Evolutionary conservation across 1,284 basidiomycete species (phyloP), one percentile per base, ranked within the genome.

Genomic region (Moesziomyces sp.): DNA sequence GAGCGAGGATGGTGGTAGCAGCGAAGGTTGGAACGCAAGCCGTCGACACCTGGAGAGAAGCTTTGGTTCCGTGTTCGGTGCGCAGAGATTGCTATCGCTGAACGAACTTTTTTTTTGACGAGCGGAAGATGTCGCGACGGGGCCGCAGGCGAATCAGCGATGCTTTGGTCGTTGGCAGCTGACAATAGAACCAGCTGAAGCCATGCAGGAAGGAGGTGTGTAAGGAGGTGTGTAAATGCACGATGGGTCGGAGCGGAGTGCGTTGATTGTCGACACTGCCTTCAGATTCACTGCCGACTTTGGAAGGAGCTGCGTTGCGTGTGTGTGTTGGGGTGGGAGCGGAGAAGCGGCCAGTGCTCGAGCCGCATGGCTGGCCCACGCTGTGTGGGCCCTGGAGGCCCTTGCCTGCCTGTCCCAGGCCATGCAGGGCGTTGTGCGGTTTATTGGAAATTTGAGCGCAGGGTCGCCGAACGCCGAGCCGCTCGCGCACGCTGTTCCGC

Each of bases 11-110:
- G 23, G 28, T 45, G 26, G 38, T 35, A 44, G 46, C 14, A 10
- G 18, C 9, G 43, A 21, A n/a, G 18, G 18, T 21, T 24, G 53
- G 62, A 58, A 3, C 55, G 44, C 16, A 18, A 40, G 38, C 16
- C 18, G 38, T 14, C 18, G 38, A 16, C 6, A 18, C 5, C 38
- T 40, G 14, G 13, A 11, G 30, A 33, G 30, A 13, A 33, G 10
- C 30, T 33, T 33, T 33, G 30, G 30, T 33, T 33, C 11, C 30
- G 30, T 33, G 30, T 11, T 10, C 30, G 30, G 11, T 33, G 30
- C 30, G 30, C 30, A 33, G 30, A 33, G 30, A 33, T 13, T 33
- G 30, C 30, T 33, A 33, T 33, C 30, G 30, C 10, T 13, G 30
- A 33, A 33, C 30, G 13, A 33, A 33, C 38, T 40, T 40, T 40